phyloP scores from a whole-genome alignment of 2,329 filamentous ascomycete genomes.

The Fusarium humuli region DNA sequence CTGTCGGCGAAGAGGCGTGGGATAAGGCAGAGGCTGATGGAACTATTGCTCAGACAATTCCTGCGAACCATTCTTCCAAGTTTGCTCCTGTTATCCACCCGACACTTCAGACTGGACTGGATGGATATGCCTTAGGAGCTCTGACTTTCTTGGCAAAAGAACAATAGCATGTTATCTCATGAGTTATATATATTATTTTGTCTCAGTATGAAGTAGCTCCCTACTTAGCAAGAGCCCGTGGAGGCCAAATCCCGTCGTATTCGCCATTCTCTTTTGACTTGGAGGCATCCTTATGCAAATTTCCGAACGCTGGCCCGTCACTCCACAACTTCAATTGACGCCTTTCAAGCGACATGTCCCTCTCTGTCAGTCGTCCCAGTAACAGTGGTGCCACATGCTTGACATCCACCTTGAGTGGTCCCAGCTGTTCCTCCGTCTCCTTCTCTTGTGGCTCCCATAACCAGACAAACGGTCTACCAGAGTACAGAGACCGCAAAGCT shows the following conservation, averaged over 20 bases:
- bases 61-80: slow-evolving; percentile 43
- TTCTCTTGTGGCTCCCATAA: not conserved
- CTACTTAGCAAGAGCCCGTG: fast-evolving
- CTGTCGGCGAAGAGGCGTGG: slow-evolving; percentile 28
- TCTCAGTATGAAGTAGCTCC: too few relatives aligned
- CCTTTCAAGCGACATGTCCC: not conserved
- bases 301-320: not conserved
- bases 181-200: not conserved
- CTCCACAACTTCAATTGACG: fast-evolving
- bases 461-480: not conserved
- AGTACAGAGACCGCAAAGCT: fast-evolving
- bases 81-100: slow-evolving; percentile 45
- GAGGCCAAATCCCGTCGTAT: not conserved
- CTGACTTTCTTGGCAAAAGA: slow-evolving; percentile 1
- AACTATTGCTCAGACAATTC: slow-evolving; percentile 32
- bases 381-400: not conserved
- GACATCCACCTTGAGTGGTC: not conserved
- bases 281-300: not conserved
- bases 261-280: not conserved
- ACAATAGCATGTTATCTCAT: not conserved
- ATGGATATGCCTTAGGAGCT: slow-evolving; percentile 8
- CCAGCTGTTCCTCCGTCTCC: not conserved
- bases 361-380: not conserved
- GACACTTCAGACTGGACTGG: slow-evolving; percentile 36
- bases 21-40: slow-evolving; percentile 28